A percentile compares a stretch with the other conserved stretches of the same genome.
Conservation (phyloP, 2,329 filamentous ascomycete species). For the Fusarium tanahbumbuense region DNA sequence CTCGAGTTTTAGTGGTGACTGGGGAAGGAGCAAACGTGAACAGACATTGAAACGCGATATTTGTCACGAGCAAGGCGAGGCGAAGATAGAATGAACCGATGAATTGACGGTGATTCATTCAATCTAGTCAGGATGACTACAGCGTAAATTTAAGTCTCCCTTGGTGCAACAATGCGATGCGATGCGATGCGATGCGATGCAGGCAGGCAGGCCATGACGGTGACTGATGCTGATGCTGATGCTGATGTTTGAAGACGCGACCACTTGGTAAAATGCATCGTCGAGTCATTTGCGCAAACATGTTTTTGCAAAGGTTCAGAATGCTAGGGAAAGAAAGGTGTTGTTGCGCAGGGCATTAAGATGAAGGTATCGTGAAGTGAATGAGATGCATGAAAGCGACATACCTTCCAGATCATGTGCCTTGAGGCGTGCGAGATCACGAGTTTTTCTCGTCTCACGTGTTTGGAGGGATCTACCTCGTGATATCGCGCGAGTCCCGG, state of each 20-base stretch:
- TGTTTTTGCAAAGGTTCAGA: constrained; percentile 6
- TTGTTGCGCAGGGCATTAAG: constrained; percentile 15
- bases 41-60: constrained; percentile 24
- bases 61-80: constrained; percentile 6
- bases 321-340: background rate
- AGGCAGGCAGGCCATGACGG: background rate
- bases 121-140: constrained; percentile 28
- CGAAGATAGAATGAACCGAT: constrained; percentile 4
- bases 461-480: constrained; percentile 60
- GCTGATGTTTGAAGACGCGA: constrained; percentile 6
- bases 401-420: constrained; percentile 62
- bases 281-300: constrained; percentile 11
- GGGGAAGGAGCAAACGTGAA: constrained; percentile 17
- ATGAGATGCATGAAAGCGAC: constrained; percentile 49
- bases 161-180: constrained; percentile 6
- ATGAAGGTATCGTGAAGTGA: constrained; percentile 39
- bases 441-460: constrained; percentile 58
- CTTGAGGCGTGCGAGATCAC: constrained; percentile 55
- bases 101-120: constrained; percentile 43
- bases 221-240: constrained; percentile 3
- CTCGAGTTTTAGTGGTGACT: constrained; percentile 24
- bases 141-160: background rate
- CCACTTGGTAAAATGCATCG: constrained; percentile 37
- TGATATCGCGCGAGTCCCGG: constrained; percentile 57
- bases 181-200: background rate